These are phyloP conservation scores for Alternaria tenuissima DNA, from an alignment of 2,329 filamentous ascomycete genomes.

Conservation along the genomic window DNA sequence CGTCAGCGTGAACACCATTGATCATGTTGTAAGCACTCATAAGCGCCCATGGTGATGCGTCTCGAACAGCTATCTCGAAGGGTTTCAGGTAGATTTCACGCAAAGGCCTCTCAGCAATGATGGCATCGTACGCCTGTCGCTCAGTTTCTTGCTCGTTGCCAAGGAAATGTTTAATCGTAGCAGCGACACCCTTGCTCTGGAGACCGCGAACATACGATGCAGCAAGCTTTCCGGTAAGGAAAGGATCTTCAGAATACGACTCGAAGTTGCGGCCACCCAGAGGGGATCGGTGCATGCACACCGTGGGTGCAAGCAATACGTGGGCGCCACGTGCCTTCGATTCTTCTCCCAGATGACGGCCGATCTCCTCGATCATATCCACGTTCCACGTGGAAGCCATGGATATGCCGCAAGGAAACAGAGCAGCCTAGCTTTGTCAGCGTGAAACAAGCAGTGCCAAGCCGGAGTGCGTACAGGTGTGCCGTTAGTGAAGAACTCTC, in stretches of 20 bases:
- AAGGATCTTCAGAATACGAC: slow-evolving; percentile 84
- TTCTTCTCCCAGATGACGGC: slow-evolving; percentile 75
- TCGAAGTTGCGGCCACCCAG: slow-evolving; percentile 88
- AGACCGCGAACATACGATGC: slow-evolving; percentile 75
- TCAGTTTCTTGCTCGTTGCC: slow-evolving; percentile 78
- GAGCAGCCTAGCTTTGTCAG: slow-evolving; percentile 65
- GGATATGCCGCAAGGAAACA: slow-evolving; percentile 81
- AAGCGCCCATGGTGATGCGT: slow-evolving; percentile 72
- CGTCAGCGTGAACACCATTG: slow-evolving; percentile 63
- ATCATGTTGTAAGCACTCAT: slow-evolving; percentile 75
- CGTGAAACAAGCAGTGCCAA: slow-evolving; percentile 8
- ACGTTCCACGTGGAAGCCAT: slow-evolving; percentile 83
- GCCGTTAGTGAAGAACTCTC: slow-evolving; percentile 70
- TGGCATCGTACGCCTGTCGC: slow-evolving; percentile 69
- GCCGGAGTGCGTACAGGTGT: slow-evolving; percentile 48
- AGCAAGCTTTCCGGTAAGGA: slow-evolving; percentile 76
- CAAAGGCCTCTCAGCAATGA: slow-evolving; percentile 70
- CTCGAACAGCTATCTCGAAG: slow-evolving; percentile 75
- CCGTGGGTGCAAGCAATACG: slow-evolving; percentile 77
- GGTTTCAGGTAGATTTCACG: slow-evolving; percentile 77
- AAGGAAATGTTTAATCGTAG: slow-evolving; percentile 81
- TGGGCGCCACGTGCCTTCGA: slow-evolving; percentile 76
- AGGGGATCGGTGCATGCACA: slow-evolving; percentile 83
- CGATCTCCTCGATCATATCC: slow-evolving; percentile 72
- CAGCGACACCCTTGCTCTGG: slow-evolving; percentile 76